phyloP scores from a whole-genome alignment of 108 stramenopile genomes.

The Cyclotella sp. region DNA sequence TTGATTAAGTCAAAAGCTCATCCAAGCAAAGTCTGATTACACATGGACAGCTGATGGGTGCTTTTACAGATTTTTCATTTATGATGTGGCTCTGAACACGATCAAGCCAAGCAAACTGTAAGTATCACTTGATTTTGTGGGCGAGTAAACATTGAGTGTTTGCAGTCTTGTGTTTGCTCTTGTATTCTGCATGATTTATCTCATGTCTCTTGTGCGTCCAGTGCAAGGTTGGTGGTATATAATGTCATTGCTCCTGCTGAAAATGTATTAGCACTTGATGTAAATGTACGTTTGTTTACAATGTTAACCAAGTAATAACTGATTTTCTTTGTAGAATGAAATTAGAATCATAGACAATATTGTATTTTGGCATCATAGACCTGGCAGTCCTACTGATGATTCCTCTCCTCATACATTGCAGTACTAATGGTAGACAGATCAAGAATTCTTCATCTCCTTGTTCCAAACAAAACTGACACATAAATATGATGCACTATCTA shows the following conservation, averaged over 20 bases:
- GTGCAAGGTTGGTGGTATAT: constrained; percentile 49
- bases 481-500: too few species aligned
- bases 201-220: constrained; percentile 38
- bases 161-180: not conserved
- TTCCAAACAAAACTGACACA: constrained; percentile 45
- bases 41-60: constrained; percentile 34
- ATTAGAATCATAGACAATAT: too few species aligned
- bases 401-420: too few species aligned
- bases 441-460: constrained; percentile 7
- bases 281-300: too few species aligned
- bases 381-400: too few species aligned
- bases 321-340: too few species aligned
- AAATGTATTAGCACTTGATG: too few species aligned
- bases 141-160: not conserved
- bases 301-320: too few species aligned
- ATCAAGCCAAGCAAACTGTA: constrained; percentile 39
- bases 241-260: constrained; percentile 38
- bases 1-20: constrained; percentile 38
- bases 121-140: constrained; percentile 2
- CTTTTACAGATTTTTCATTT: constrained; percentile 57
- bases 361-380: too few species aligned
- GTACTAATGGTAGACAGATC: too few species aligned
- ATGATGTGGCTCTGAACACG: constrained; percentile 27
- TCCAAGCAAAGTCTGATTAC: constrained; percentile 45
- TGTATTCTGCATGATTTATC: not conserved